phyloP scores from a whole-genome alignment of 805 yeast genomes.

The Metschnikowia sp. region DNA sequence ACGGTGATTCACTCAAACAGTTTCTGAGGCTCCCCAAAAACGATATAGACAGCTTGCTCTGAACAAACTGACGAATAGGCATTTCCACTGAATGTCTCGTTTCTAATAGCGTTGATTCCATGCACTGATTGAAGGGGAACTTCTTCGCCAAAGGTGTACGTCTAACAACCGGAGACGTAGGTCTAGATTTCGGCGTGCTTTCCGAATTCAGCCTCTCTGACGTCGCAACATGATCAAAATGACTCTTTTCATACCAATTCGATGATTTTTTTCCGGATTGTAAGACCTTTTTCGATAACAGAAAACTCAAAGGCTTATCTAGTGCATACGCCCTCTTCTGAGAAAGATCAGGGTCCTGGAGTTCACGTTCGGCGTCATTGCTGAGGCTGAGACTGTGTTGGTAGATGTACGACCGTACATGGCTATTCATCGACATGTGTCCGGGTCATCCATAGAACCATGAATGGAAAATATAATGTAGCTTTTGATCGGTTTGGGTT shows the following conservation, averaged over 20 bases:
- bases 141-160: not conserved
- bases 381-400: slow-evolving; percentile 7
- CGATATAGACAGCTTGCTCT: not conserved
- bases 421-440: slow-evolving; percentile 11
- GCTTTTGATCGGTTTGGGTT: too few relatives aligned
- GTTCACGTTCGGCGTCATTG: not conserved
- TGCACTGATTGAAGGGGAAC: slow-evolving; percentile 14
- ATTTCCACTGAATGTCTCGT: slow-evolving; percentile 8
- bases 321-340: not conserved
- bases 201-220: too few relatives aligned
- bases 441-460: not conserved
- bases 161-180: not conserved
- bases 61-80: slow-evolving; percentile 2
- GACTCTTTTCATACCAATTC: too few relatives aligned
- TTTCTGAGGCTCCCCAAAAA: slow-evolving; percentile 3
- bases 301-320: not conserved
- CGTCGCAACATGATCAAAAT: too few relatives aligned
- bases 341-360: not conserved
- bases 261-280: too few relatives aligned
- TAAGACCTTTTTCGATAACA: not conserved
- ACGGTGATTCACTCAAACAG: not conserved
- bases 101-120: slow-evolving; percentile 8
- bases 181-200: not conserved
- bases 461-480: too few relatives aligned
- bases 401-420: slow-evolving; percentile 11